Evolutionary conservation across 257 asterid genomes (phyloP).

Genomic region (Perilla frutescens): DNA sequence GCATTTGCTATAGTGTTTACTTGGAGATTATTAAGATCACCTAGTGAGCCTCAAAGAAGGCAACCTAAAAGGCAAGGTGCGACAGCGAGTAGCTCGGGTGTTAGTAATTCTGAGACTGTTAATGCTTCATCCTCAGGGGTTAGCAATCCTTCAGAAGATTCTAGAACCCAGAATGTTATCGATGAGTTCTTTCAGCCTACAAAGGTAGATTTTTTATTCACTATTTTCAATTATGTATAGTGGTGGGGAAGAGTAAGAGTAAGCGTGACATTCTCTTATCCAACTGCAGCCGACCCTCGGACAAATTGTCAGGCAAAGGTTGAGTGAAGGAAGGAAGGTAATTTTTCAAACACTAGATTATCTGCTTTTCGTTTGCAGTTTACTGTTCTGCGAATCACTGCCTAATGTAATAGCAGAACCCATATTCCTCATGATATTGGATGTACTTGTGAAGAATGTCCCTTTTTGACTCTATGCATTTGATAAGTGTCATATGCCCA

Average conservation of each 20-base stretch:
- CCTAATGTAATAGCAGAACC: neutral
- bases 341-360: slow-evolving; percentile 22
- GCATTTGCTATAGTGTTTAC: slow-evolving; percentile 82
- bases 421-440: neutral
- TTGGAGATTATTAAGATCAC: slow-evolving; percentile 78
- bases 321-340: slow-evolving; percentile 98
- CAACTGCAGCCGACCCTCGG: slow-evolving; percentile 82
- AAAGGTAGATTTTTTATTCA: slow-evolving; percentile 48
- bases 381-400: neutral
- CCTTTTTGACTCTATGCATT: neutral
- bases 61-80: slow-evolving; percentile 68
- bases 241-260: slow-evolving; percentile 4
- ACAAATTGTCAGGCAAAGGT: slow-evolving; percentile 82
- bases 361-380: slow-evolving; percentile 2
- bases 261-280: slow-evolving; percentile 15
- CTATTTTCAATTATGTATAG: neutral
- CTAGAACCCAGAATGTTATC: slow-evolving; percentile 71
- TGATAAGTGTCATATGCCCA: neutral
- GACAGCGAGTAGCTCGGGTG: slow-evolving; percentile 59
- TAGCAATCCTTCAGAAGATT: slow-evolving; percentile 61
- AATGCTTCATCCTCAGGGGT: slow-evolving; percentile 46
- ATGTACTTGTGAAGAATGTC: neutral
- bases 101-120: slow-evolving; percentile 44
- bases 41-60: slow-evolving; percentile 67
- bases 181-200: slow-evolving; percentile 87